Conservation (phyloP, 495 filamentous ascomycete genomes). For the Polyplosphaeria fusca region DNA sequence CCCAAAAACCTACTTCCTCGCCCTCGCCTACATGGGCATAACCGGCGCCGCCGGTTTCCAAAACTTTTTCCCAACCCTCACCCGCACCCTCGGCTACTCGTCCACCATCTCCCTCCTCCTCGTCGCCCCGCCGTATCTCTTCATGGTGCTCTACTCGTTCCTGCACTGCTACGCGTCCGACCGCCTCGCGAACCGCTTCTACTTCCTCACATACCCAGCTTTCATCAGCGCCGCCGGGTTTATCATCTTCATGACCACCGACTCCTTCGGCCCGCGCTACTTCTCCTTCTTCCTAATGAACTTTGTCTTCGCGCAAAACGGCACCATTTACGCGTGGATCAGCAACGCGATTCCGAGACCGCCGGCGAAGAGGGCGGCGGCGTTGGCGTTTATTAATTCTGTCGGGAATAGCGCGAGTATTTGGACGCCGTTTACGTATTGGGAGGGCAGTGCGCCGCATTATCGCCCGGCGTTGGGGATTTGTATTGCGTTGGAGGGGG, state of each 20-base stretch:
- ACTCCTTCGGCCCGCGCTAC: constrained; percentile 50
- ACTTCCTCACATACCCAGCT: constrained; percentile 53
- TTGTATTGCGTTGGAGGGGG: constrained; percentile 47
- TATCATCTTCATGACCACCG: constrained; percentile 51
- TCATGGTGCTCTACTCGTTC: constrained; percentile 53
- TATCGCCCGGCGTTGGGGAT: constrained; percentile 49
- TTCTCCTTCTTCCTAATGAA: constrained; percentile 55
- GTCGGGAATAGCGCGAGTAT: constrained; percentile 54
- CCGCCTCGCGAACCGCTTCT: constrained; percentile 47
- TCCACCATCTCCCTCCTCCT: constrained; percentile 49
- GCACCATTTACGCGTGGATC: constrained; percentile 56
- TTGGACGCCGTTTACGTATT: constrained; percentile 56
- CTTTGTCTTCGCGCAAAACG: constrained; percentile 54
- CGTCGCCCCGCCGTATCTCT: constrained; percentile 54
- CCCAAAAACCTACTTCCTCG: constrained; percentile 51
- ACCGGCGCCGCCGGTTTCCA: constrained; percentile 54
- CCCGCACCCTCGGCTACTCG: constrained; percentile 45
- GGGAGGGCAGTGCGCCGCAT: constrained; percentile 33
- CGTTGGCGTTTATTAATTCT: constrained; percentile 55
- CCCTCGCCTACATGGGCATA: constrained; percentile 52
- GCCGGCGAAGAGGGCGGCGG: constrained; percentile 54
- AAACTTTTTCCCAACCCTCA: constrained; percentile 55
- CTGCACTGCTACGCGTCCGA: constrained; percentile 49
- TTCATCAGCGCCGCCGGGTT: constrained; percentile 51
- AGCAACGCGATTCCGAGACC: constrained; percentile 52